Evolutionary conservation across 2,329 filamentous ascomycete species (phyloP).

Genomic region (Diplodia seriata): DNA sequence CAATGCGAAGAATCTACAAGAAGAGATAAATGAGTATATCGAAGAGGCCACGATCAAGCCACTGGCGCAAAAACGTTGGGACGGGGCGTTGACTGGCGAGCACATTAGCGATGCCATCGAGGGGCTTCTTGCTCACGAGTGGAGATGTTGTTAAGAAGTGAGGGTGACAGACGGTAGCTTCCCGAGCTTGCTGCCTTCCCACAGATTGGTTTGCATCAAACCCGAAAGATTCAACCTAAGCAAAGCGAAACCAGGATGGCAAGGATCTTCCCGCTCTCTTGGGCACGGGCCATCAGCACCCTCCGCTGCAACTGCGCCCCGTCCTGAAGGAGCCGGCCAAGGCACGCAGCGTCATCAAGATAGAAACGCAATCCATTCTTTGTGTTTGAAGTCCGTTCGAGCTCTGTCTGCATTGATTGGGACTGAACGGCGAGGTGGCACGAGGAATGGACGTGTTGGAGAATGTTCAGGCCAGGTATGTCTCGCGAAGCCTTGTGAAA

Average conservation of each 20-base stretch:
- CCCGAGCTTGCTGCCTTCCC: too few species aligned
- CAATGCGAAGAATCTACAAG: background rate
- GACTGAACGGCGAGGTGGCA: background rate
- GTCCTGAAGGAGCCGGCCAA: background rate
- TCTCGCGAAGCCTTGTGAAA: background rate
- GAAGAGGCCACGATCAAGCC: background rate
- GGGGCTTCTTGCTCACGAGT: background rate
- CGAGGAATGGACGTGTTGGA: background rate
- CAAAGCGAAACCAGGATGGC: too few species aligned
- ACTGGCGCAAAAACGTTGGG: background rate
- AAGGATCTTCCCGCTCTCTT: background rate
- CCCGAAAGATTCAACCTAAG: background rate
- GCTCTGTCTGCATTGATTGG: background rate
- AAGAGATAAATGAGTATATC: conserved; percentile 12
- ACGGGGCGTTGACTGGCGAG: background rate
- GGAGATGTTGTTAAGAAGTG: background rate
- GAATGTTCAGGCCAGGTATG: conserved; percentile 19
- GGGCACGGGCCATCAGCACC: background rate
- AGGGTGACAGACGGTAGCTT: background rate
- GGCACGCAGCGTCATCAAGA: background rate
- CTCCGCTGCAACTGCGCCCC: background rate
- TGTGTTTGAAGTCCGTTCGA: too few species aligned
- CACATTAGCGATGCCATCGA: background rate
- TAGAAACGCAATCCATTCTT: background rate
- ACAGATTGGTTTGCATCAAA: too few species aligned